Evolutionary conservation across 805 yeast species (phyloP).

Genomic region (Torulaspora microellipsoides): DNA sequence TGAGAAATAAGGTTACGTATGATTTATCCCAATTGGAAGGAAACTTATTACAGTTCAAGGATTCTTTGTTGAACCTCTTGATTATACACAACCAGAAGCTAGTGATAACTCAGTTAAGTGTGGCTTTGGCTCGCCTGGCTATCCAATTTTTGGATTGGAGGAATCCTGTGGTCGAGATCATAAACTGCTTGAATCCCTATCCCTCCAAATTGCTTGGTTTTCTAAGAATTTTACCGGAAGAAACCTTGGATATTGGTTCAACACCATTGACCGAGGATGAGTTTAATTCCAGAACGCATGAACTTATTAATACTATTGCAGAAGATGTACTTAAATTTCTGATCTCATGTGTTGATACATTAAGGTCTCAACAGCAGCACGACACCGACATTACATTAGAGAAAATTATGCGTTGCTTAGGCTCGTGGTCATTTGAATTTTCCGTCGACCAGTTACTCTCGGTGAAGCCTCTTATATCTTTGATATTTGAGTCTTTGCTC

Average conservation of each 20-base stretch:
- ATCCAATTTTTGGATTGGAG: conserved; percentile 74
- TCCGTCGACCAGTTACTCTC: conserved; percentile 66
- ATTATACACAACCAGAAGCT: conserved; percentile 49
- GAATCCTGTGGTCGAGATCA: conserved; percentile 64
- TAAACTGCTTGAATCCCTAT: conserved; percentile 40
- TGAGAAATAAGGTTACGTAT: conserved; percentile 76
- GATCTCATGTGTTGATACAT: conserved; percentile 39
- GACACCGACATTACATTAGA: conserved; percentile 22
- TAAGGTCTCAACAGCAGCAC: conserved; percentile 33
- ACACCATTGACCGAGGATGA: conserved; percentile 81
- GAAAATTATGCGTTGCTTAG: conserved; percentile 65
- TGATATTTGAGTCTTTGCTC: conserved; percentile 60
- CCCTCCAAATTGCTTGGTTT: conserved; percentile 61
- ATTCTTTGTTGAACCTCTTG: conserved; percentile 57
- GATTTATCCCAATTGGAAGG: conserved; percentile 71
- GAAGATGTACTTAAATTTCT: conserved; percentile 62
- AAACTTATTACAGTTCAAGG: conserved; percentile 57
- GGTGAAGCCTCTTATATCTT: conserved; percentile 56
- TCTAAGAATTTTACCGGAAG: conserved; percentile 86
- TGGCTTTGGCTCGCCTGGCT: conserved; percentile 77
- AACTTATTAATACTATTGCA: conserved; percentile 62
- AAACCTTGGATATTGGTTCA: conserved; percentile 68
- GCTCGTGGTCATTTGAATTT: conserved; percentile 88
- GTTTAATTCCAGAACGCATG: conserved; percentile 56
- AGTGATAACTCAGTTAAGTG: conserved; percentile 76